Evolutionary conservation across 495 filamentous ascomycete genomes (phyloP).

Genomic region (Penicillium canariense): DNA sequence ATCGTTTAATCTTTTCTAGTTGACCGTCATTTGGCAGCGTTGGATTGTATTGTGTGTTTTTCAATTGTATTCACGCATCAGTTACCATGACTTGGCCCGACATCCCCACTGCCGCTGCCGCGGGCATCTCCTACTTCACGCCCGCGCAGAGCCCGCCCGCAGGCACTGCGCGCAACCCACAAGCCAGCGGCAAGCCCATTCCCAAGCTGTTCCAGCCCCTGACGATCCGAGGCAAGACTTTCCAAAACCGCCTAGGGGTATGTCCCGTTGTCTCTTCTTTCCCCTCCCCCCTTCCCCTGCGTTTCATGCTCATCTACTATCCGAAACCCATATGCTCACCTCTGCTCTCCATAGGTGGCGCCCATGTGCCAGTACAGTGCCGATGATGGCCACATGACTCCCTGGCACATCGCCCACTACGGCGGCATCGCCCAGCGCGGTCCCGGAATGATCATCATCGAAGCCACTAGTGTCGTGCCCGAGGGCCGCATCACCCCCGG

Average conservation of each 20-base stretch:
- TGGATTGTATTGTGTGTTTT: no score
- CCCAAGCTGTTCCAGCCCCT: slow-evolving; percentile 71
- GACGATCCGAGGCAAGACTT: slow-evolving; percentile 53
- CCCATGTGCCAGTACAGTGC: slow-evolving; percentile 72
- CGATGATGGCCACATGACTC: slow-evolving; percentile 58
- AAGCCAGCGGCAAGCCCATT: slow-evolving; percentile 52
- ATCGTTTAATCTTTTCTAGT: no score
- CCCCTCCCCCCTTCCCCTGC: not conserved
- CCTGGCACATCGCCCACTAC: slow-evolving; percentile 61
- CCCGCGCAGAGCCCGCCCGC: slow-evolving; percentile 62
- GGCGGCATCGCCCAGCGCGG: slow-evolving; percentile 64
- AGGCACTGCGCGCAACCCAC: slow-evolving; percentile 62
- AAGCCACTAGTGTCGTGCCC: slow-evolving; percentile 67
- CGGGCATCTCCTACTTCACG: slow-evolving; percentile 65
- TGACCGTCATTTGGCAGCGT: no score
- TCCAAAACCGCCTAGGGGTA: slow-evolving; percentile 63
- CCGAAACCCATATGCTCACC: slow-evolving; percentile 13
- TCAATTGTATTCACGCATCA: not conserved
- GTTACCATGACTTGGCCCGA: slow-evolving; percentile 34
- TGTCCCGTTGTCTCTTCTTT: slow-evolving; percentile 14
- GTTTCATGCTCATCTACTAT: not conserved
- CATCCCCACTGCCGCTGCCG: slow-evolving; percentile 41
- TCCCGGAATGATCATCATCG: slow-evolving; percentile 65
- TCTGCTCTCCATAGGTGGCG: slow-evolving; percentile 34
- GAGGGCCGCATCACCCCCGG: slow-evolving; percentile 78